Conservation (phyloP, 2,329 filamentous ascomycete genomes). For the Ramularia collo-cygni region DNA sequence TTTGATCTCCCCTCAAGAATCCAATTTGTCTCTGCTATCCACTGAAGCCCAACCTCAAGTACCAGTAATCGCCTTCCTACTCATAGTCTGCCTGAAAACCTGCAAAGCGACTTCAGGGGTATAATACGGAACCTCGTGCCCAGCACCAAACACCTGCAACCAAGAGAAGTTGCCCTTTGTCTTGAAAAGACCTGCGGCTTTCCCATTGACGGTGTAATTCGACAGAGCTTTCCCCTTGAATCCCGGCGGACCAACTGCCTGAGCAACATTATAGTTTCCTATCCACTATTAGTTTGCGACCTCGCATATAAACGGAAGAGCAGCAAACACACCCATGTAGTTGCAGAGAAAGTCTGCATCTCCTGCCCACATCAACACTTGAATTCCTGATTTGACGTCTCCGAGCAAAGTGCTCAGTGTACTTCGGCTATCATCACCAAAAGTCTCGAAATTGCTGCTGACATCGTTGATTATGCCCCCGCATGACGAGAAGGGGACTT, state of each 20-base stretch:
- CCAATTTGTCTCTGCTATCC: too few relatives aligned
- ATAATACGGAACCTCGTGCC: slow-evolving; percentile 36
- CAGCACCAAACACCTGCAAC: slow-evolving; percentile 30
- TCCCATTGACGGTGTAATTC: slow-evolving; percentile 45
- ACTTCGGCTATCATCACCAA: slow-evolving; percentile 41
- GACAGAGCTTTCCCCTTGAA: slow-evolving; percentile 36
- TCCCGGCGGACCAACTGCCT: slow-evolving; percentile 37
- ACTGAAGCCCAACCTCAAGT: too few relatives aligned
- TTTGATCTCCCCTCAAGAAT: too few relatives aligned
- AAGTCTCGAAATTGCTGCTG: slow-evolving; percentile 34
- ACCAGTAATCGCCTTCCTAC: slow-evolving; percentile 8
- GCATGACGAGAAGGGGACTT: slow-evolving; percentile 36
- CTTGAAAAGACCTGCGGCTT: slow-evolving; percentile 46
- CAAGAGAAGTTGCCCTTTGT: slow-evolving; percentile 44
- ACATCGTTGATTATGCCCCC: slow-evolving; percentile 15
- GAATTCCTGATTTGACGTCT: slow-evolving; percentile 10
- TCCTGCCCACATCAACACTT: slow-evolving; percentile 49
- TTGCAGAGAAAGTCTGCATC: slow-evolving; percentile 56
- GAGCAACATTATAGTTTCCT: slow-evolving; percentile 43
- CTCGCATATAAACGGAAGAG: slow-evolving; percentile 15
- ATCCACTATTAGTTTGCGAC: slow-evolving; percentile 12
- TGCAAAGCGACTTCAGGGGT: slow-evolving; percentile 40
- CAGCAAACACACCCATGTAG: slow-evolving; percentile 28
- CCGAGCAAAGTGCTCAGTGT: slow-evolving; percentile 2
- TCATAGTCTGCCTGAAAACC: slow-evolving; percentile 43